phyloP scores from a whole-genome alignment of 2,329 filamentous ascomycete species.

The Sporothrix phasma region DNA sequence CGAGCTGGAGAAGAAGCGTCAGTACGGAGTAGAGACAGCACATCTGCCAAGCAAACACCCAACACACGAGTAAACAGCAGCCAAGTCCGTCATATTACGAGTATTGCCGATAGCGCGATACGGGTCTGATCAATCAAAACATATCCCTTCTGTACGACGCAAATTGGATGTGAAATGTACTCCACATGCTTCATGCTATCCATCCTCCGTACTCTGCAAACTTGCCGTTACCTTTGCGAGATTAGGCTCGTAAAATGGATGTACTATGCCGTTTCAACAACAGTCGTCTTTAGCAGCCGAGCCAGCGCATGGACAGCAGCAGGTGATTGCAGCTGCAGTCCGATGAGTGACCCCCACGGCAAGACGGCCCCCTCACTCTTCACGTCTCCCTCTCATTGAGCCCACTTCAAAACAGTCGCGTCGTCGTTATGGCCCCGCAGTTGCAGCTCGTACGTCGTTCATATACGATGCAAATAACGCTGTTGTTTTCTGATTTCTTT shows the following conservation, averaged over 20 bases:
- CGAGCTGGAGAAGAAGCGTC: too few relatives aligned
- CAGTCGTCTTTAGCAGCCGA: too few relatives aligned
- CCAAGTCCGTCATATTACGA: too few relatives aligned
- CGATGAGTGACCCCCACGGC: neutral
- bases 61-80: too few relatives aligned
- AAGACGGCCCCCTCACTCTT: neutral
- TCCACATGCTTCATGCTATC: too few relatives aligned
- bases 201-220: too few relatives aligned
- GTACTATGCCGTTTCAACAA: neutral
- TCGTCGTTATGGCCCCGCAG: slow-evolving; percentile 7
- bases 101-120: too few relatives aligned
- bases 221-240: neutral
- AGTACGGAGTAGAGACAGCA: too few relatives aligned
- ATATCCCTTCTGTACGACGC: too few relatives aligned
- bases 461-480: neutral
- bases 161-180: too few relatives aligned
- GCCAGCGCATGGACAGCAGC: neutral
- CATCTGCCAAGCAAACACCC: too few relatives aligned
- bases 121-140: neutral
- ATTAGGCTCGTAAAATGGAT: neutral
- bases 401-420: neutral
- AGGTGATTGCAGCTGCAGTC: neutral
- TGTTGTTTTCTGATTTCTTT: too few relatives aligned
- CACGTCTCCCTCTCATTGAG: neutral
- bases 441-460: neutral